Evolutionary conservation across 1,139 yeast genomes (phyloP).

Genomic region (Taphrina sp.): DNA sequence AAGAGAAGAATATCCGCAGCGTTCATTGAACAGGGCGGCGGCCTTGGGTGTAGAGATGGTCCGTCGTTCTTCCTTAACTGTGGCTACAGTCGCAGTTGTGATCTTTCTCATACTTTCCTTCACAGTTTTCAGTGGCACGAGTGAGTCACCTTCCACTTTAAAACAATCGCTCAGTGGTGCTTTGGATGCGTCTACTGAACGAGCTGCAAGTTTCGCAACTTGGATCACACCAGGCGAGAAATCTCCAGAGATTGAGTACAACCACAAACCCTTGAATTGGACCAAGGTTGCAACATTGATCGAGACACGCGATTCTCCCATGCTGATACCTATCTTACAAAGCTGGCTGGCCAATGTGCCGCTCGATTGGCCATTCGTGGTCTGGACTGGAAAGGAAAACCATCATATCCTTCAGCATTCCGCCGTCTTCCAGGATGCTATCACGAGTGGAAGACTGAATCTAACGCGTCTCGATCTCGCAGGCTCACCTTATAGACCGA

Average conservation of each 20-base stretch:
- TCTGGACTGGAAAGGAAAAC: slow-evolving; percentile 16
- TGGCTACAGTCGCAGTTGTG: not conserved
- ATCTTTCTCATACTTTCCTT: not conserved
- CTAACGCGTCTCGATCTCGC: slow-evolving; percentile 3
- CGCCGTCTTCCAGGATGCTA: slow-evolving; percentile 2
- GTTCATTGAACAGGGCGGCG: no score
- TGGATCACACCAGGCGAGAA: slow-evolving; percentile 1
- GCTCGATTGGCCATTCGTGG: slow-evolving; percentile 26
- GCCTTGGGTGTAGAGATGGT: no score
- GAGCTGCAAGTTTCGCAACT: not conserved
- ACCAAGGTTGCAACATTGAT: slow-evolving; percentile 30
- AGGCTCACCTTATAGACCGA: slow-evolving; percentile 10
- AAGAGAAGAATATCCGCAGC: no score
- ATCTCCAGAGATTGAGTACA: not conserved
- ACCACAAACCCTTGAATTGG: slow-evolving; percentile 3
- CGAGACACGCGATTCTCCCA: slow-evolving; percentile 29
- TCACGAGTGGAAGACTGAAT: slow-evolving; percentile 5
- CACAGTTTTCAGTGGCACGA: not conserved
- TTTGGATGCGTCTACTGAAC: not conserved
- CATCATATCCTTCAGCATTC: slow-evolving; percentile 3
- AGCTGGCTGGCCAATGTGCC: slow-evolving; percentile 28
- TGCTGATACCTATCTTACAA: slow-evolving; percentile 14
- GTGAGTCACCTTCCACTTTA: no score
- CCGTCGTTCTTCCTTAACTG: not conserved
- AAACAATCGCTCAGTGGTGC: no score